Base-by-base conservation (phyloP, 2,329 filamentous ascomycete genomes). In the Bipolaris bicolor region DNA sequence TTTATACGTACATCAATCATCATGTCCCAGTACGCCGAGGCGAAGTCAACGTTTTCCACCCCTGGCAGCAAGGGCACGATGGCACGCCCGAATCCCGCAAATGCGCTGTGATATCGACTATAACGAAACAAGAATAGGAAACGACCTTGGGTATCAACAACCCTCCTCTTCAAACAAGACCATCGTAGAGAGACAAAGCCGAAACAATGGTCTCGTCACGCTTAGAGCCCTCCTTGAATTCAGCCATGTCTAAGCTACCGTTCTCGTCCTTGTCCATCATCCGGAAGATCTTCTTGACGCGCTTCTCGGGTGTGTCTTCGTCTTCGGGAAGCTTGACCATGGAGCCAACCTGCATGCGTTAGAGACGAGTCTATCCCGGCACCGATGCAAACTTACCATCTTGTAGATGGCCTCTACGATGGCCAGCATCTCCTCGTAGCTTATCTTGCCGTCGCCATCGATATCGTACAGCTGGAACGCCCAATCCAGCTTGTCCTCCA, bases 241-340 rank as follows among this genome's bases (percentile, higher is more conserved):
- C 95, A 60, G 93, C 90, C 85, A 97, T 94, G 77, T 98, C 94
- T 70, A 99, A 81, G 74, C 91, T 96, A 69, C 94, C 95, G 76
- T 98, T 98, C 82, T 98, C 94, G 77, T 99, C 95, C 85, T 99
- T 99, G 83, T 99, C 95, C 95, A 99, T 99, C 95, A 98, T 98
- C 72, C 90, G 86, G 84, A 99, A 99, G 78, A 99, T 98, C 84
- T 99, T 99, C 79, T 85, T 88, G 62, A 99, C 95, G 64, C 95
- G 90, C 83, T 99, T 99, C 84, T 98, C 94, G 16, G 95, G 95
- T 55, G 95, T 99, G 80, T 99, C 94, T 82, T 99, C 95, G 80
- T 99, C 95, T 78, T 97, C 92, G 50, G 95, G 95, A 43, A 99
- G 85, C 80, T 98, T 98, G 71, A 99, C 95, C 95, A 99, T 99